Conservation (phyloP, 352 stramenopile genomes). For the Phytophthora pistaciae region DNA sequence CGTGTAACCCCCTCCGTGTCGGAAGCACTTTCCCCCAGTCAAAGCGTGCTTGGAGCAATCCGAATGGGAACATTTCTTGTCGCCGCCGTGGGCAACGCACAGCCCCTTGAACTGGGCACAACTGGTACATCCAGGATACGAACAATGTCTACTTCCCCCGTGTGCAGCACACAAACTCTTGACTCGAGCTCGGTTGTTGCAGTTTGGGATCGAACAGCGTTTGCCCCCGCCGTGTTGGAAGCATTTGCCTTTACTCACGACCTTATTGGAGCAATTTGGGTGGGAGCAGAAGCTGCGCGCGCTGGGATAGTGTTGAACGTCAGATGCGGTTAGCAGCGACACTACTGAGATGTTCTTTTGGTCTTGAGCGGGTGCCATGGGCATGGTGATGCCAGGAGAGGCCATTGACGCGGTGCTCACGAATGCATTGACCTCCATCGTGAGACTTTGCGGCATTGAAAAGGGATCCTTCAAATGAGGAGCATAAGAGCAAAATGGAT, state of each 20-base stretch:
- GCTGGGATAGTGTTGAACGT: neutral
- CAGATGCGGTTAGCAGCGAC: neutral
- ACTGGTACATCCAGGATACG: neutral
- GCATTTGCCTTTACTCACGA: neutral
- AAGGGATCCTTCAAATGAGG: neutral
- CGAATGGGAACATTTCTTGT: neutral
- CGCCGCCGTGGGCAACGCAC: neutral
- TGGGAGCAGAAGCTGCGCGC: neutral
- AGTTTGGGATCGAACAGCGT: neutral
- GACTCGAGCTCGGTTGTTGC: neutral
- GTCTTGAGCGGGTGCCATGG: neutral
- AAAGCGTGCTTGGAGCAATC: conserved; percentile 7
- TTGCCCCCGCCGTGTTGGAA: neutral
- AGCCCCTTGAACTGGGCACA: neutral
- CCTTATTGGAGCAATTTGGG: neutral
- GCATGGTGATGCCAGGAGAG: neutral
- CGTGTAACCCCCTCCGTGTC: neutral
- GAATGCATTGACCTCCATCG: neutral
- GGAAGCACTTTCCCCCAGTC: conserved; percentile 3
- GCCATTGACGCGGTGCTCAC: neutral
- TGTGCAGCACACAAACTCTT: neutral
- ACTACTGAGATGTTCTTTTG: neutral
- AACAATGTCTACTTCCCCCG: neutral
- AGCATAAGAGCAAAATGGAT: neutral
- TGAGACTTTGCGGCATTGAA: neutral